Evolutionary conservation across 345 rosid species (phyloP).

Genomic region (Corchorus olitorius): DNA sequence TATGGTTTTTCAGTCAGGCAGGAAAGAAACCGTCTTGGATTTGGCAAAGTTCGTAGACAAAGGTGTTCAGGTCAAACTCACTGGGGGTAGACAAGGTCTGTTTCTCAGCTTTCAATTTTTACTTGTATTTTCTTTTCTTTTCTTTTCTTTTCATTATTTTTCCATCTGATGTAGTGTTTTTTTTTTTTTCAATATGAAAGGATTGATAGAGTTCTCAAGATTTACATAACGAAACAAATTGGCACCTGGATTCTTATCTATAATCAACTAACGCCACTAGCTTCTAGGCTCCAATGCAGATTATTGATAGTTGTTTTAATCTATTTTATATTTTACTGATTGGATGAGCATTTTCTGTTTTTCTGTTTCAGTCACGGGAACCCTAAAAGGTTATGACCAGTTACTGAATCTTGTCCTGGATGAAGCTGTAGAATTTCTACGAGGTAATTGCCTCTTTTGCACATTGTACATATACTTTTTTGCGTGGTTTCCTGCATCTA

Average conservation of each 20-base stretch:
- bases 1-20: slow-evolving; percentile 61
- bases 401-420: slow-evolving; percentile 92
- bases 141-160: neutral
- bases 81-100: slow-evolving; percentile 96
- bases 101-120: neutral
- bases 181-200: neutral
- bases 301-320: neutral
- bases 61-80: slow-evolving; percentile 97
- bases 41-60: slow-evolving; percentile 97
- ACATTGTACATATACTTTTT: neutral
- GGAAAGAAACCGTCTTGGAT: slow-evolving; percentile 95
- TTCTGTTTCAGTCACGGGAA: slow-evolving; percentile 74
- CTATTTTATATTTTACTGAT: neutral
- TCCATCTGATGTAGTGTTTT: neutral
- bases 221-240: neutral
- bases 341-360: neutral
- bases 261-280: neutral
- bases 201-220: neutral
- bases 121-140: neutral
- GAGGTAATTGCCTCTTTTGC: slow-evolving; percentile 56
- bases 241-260: neutral
- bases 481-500: neutral
- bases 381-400: slow-evolving; percentile 93
- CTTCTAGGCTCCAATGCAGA: neutral
- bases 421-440: slow-evolving; percentile 77